A percentile compares a stretch with the other conserved stretches of the same genome.
These are phyloP conservation scores for Solanum pimpinellifolium DNA, from an alignment of 257 asterid genomes.

Conservation along the genomic window DNA sequence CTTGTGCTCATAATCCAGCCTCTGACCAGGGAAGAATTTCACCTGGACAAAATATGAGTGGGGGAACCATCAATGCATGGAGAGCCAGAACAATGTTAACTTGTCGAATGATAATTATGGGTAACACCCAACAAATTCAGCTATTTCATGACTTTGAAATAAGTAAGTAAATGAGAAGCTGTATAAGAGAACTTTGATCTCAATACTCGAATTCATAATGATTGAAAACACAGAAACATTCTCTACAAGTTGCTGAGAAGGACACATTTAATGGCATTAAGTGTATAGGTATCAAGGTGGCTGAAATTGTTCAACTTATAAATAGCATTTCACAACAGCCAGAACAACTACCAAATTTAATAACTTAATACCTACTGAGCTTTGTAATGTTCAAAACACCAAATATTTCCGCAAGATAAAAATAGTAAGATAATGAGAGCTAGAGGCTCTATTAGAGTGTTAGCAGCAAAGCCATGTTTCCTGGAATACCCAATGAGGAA, in stretches of 20 bases:
- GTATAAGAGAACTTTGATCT: neutral
- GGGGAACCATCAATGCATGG: neutral
- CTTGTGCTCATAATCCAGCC: conserved; percentile 72
- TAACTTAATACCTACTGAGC: neutral
- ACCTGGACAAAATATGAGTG: conserved; percentile 30
- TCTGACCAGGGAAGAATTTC: conserved; percentile 62
- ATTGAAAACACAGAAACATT: neutral
- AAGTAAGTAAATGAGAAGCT: neutral
- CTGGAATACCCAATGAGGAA: neutral
- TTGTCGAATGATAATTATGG: neutral
- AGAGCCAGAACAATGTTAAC: neutral
- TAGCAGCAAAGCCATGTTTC: neutral
- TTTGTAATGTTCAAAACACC: neutral
- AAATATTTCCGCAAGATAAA: neutral
- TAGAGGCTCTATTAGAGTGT: neutral
- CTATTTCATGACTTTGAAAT: neutral
- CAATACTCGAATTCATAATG: neutral
- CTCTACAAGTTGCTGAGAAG: neutral
- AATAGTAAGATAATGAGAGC: neutral
- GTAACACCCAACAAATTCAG: neutral
- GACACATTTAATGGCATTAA: neutral
- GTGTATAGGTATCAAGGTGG: neutral
- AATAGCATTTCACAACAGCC: neutral
- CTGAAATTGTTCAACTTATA: neutral
- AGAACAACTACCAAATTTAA: neutral